Base-by-base conservation (phyloP, 2,329 filamentous ascomycete species). In the Talaromyces atroroseus region DNA sequence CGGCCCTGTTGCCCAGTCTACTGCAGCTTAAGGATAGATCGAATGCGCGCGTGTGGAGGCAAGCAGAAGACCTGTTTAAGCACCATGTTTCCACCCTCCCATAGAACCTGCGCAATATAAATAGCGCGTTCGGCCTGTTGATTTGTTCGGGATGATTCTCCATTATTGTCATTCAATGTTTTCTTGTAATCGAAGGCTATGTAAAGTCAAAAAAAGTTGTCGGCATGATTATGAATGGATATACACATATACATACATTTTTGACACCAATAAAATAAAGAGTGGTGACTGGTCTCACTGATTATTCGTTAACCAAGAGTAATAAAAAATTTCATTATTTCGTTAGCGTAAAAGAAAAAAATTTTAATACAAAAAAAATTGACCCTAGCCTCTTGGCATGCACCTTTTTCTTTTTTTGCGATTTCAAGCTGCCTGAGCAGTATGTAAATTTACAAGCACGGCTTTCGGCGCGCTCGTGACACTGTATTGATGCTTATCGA, bases 21-120 rank as follows among this genome's bases (percentile, higher is more conserved):
- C 73, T 94, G 59, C 80, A 85, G 59, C 80, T 96, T 60, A 90
- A 94, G 72, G 83, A 94, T 68, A 83, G 89, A 69, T 76, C 81
- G 58, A 87, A 80, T 20, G 80, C 85, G 12, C 70, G 71, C 6
- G 92, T 96, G n/a, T 96, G 92, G 92, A 79, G 82, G 54, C 83
- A 89, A 58, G 92, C 92, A 0, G 85, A 95, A 77, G 86, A 89
- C 75, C 78, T 95, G 55, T 96, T 92, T 77, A 76, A 88, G 60
- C 84, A 92, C 61, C 94, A 94, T 82, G 88, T 92, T 48, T 80
- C 81, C 42, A 85, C 82, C 12, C 73, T 92, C 62, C 87, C 88
- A 1, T 74, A 62, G 58, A 63, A 62, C 8, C 44, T 66, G 52
- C 61, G 62, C 6, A 29, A 10, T 29, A 29, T 29, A 29, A 8